These are phyloP conservation scores for Petrea volubilis DNA, from an alignment of 257 asterid species.

Conservation along the genomic window DNA sequence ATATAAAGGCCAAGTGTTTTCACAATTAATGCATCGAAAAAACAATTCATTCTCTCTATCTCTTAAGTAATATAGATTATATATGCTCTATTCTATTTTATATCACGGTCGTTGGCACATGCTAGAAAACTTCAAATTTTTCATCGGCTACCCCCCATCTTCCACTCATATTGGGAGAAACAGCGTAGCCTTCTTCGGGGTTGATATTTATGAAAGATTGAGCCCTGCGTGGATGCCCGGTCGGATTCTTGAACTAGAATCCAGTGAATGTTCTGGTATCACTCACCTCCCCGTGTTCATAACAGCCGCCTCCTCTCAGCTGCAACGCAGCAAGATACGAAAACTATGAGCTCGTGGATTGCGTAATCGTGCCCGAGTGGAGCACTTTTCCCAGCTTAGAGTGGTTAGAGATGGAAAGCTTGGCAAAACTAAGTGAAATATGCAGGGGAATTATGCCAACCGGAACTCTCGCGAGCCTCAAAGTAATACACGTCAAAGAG, in stretches of 20 bases:
- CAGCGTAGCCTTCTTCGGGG: constrained; percentile 22
- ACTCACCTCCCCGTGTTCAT: constrained; percentile 22
- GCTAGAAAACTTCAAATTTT: constrained; percentile 31
- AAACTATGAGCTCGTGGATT: constrained; percentile 27
- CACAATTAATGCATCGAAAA: too few relatives aligned
- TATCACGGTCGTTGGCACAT: too few relatives aligned
- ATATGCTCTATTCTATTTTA: too few relatives aligned
- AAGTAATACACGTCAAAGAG: constrained; percentile 24
- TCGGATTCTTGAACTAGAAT: constrained; percentile 21
- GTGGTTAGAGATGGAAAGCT: constrained; percentile 25
- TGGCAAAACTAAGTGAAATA: constrained; percentile 16
- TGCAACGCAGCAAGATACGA: constrained; percentile 10
- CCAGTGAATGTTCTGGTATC: constrained; percentile 16
- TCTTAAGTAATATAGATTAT: too few relatives aligned
- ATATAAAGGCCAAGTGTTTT: too few relatives aligned
- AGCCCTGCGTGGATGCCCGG: constrained; percentile 15
- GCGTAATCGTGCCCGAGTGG: constrained; percentile 11
- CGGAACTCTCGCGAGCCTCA: constrained; percentile 22
- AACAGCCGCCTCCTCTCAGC: constrained; percentile 4
- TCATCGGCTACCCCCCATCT: constrained; percentile 20
- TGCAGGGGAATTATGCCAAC: constrained; percentile 12
- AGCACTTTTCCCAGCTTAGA: constrained; percentile 25
- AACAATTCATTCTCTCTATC: too few relatives aligned
- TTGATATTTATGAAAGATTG: background rate
- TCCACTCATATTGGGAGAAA: constrained; percentile 19